These are phyloP conservation scores for Pulicaria dysenterica DNA, from an alignment of 129 eudicot species.

Conservation along the genomic window DNA sequence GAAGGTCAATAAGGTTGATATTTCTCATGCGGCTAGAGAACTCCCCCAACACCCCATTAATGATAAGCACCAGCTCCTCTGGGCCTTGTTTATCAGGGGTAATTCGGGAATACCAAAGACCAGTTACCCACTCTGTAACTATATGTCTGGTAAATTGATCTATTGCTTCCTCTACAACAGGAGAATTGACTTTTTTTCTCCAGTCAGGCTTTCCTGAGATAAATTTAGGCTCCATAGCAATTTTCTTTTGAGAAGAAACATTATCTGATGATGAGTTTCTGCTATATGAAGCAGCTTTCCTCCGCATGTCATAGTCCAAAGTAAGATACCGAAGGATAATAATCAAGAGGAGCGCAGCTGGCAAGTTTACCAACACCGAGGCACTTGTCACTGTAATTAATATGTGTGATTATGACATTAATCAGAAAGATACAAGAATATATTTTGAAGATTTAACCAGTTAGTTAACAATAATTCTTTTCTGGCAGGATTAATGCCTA, in stretches of 20 bases:
- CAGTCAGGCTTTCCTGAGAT: conserved; percentile 60
- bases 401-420: conserved; percentile 24
- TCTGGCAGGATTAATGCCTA: background rate
- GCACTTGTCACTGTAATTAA: conserved; percentile 85
- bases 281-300: conserved; percentile 80
- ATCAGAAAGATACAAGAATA: conserved; percentile 17
- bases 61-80: conserved; percentile 84
- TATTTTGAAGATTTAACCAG: background rate
- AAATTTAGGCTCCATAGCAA: conserved; percentile 36
- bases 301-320: conserved; percentile 77
- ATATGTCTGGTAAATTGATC: conserved; percentile 85
- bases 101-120: conserved; percentile 90
- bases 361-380: conserved; percentile 92
- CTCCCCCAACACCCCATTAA: conserved; percentile 87
- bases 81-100: conserved; percentile 98
- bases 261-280: conserved; percentile 47
- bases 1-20: conserved; percentile 82
- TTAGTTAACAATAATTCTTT: background rate
- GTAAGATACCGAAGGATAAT: conserved; percentile 68
- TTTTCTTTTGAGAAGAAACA: conserved; percentile 39
- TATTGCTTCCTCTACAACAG: conserved; percentile 91
- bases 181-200: conserved; percentile 90
- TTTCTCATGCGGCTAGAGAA: conserved; percentile 84
- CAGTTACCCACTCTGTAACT: conserved; percentile 98
- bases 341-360: conserved; percentile 71